Conservation (phyloP, 202 grass and related monocot species). For the Digitaria exilis region DNA sequence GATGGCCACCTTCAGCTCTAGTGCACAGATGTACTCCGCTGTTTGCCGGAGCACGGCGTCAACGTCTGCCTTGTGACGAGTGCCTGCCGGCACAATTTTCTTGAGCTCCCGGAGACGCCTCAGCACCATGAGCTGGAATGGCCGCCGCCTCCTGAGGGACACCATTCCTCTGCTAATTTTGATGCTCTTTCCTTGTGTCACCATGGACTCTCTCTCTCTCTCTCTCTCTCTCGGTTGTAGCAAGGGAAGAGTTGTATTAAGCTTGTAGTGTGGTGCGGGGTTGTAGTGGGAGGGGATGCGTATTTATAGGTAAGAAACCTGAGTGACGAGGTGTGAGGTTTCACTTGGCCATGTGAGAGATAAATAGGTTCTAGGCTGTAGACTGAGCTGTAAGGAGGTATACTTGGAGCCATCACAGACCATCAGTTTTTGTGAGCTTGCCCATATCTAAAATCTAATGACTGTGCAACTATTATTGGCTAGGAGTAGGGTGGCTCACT, state of each 20-base stretch:
- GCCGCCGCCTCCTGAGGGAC: slow-evolving; percentile 52
- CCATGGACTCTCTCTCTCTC: slow-evolving; percentile 48
- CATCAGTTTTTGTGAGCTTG: slow-evolving; percentile 35
- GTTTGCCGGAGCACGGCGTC: slow-evolving; percentile 63
- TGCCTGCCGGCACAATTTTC: slow-evolving; percentile 61
- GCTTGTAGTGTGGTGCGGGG: slow-evolving; percentile 24
- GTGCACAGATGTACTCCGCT: slow-evolving; percentile 66
- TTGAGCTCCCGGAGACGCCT: slow-evolving; percentile 70
- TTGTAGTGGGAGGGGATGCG: slow-evolving; percentile 14
- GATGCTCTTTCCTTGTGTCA: slow-evolving; percentile 32
- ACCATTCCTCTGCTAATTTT: slow-evolving; percentile 39
- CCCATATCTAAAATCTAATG: slow-evolving; percentile 50
- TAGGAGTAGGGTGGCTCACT: slow-evolving; percentile 28
- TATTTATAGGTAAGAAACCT: slow-evolving; percentile 57
- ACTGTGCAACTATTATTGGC: slow-evolving; percentile 41
- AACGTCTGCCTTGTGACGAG: slow-evolving; percentile 24
- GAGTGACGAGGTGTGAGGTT: slow-evolving; percentile 10
- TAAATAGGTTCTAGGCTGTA: slow-evolving; percentile 59
- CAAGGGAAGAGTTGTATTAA: slow-evolving; percentile 34
- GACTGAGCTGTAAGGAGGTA: slow-evolving; percentile 63
- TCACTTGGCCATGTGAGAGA: slow-evolving; percentile 49
- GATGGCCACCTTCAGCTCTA: slow-evolving; percentile 62
- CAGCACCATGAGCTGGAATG: slow-evolving; percentile 66
- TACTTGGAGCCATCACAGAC: slow-evolving; percentile 45
- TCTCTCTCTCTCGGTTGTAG: slow-evolving; percentile 11